Evolutionary conservation across 2,329 filamentous ascomycete genomes (phyloP).

Genomic region (Aaosphaeria pasadenensis): DNA sequence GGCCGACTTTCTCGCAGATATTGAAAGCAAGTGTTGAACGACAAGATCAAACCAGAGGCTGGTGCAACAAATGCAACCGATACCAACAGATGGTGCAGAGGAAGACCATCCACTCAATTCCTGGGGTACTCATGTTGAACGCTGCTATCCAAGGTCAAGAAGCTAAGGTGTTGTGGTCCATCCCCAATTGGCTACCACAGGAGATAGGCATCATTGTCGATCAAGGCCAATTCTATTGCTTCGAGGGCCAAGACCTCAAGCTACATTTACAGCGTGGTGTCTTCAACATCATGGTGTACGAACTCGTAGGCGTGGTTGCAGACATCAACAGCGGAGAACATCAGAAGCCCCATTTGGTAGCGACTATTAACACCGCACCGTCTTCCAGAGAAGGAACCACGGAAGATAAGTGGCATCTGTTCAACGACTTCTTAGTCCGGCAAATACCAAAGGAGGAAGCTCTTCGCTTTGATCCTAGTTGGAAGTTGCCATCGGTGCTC

Average conservation of each 20-base stretch:
- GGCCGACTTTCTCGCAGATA: slow-evolving; percentile 75
- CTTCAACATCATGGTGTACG: slow-evolving; percentile 83
- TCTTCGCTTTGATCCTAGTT: slow-evolving; percentile 80
- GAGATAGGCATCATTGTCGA: slow-evolving; percentile 92
- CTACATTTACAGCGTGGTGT: slow-evolving; percentile 74
- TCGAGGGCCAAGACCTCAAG: slow-evolving; percentile 85
- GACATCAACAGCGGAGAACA: slow-evolving; percentile 85
- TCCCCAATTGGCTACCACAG: slow-evolving; percentile 85
- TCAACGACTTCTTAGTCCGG: slow-evolving; percentile 94
- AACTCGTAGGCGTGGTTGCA: slow-evolving; percentile 82
- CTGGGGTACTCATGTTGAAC: slow-evolving; percentile 85
- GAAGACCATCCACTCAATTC: slow-evolving; percentile 79
- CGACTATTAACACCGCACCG: slow-evolving; percentile 79
- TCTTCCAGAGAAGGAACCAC: slow-evolving; percentile 58
- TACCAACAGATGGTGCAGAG: slow-evolving; percentile 86
- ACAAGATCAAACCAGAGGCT: slow-evolving; percentile 84
- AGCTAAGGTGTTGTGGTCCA: slow-evolving; percentile 79
- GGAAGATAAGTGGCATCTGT: slow-evolving; percentile 83
- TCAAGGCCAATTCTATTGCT: slow-evolving; percentile 89
- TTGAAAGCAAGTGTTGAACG: slow-evolving; percentile 90
- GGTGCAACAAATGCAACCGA: slow-evolving; percentile 86
- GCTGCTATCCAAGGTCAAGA: slow-evolving; percentile 70
- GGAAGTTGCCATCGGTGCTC: slow-evolving; percentile 89
- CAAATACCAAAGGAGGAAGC: slow-evolving; percentile 79
- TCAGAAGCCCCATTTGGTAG: slow-evolving; percentile 86